Evolutionary conservation across 2,329 filamentous ascomycete genomes (phyloP).

Genomic region (Alternaria postmessia): DNA sequence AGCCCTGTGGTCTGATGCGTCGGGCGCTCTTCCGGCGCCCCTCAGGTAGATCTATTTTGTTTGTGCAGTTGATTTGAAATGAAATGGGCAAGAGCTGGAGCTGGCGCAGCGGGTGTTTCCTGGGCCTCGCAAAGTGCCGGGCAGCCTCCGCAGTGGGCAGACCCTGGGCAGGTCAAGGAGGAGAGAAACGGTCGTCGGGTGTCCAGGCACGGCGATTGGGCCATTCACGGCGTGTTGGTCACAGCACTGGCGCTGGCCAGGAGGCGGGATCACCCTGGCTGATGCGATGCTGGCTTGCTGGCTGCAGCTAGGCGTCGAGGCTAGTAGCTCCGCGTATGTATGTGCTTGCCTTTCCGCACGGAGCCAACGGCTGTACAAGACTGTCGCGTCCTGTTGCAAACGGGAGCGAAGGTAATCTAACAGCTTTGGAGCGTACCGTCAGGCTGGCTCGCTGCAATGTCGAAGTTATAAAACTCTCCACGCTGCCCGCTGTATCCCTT

Average conservation of each 20-base stretch:
- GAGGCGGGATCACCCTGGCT: slow-evolving; percentile 38
- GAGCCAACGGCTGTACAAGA: slow-evolving; percentile 51
- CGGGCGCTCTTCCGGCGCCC: slow-evolving; percentile 31
- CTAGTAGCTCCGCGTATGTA: slow-evolving; percentile 43
- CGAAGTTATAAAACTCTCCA: slow-evolving; percentile 51
- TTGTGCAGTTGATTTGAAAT: slow-evolving; percentile 31
- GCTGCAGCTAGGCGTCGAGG: slow-evolving; percentile 37
- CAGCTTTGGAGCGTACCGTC: slow-evolving; percentile 48
- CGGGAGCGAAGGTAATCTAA: slow-evolving; percentile 53
- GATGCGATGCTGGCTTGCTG: slow-evolving; percentile 20
- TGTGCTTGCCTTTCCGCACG: slow-evolving; percentile 50
- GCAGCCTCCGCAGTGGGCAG: slow-evolving; percentile 2
- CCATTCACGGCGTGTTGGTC: slow-evolving; percentile 25
- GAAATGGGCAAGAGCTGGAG: slow-evolving; percentile 14
- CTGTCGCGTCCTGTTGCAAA: slow-evolving; percentile 53
- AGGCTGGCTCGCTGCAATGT: slow-evolving; percentile 46
- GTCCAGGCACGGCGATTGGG: slow-evolving; percentile 40
- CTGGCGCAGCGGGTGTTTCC: slow-evolving; percentile 32
- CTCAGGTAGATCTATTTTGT: slow-evolving; percentile 1
- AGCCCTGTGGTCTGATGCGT: slow-evolving; percentile 35
- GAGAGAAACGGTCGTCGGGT: slow-evolving; percentile 18
- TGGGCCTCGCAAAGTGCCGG: slow-evolving; percentile 28
- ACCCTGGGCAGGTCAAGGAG: slow-evolving; percentile 15
- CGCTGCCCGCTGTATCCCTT: slow-evolving; percentile 42
- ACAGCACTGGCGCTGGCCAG: slow-evolving; percentile 27